Evolutionary conservation across 2,329 filamentous ascomycete genomes (phyloP).

Genomic region (Blastomyces silverae): DNA sequence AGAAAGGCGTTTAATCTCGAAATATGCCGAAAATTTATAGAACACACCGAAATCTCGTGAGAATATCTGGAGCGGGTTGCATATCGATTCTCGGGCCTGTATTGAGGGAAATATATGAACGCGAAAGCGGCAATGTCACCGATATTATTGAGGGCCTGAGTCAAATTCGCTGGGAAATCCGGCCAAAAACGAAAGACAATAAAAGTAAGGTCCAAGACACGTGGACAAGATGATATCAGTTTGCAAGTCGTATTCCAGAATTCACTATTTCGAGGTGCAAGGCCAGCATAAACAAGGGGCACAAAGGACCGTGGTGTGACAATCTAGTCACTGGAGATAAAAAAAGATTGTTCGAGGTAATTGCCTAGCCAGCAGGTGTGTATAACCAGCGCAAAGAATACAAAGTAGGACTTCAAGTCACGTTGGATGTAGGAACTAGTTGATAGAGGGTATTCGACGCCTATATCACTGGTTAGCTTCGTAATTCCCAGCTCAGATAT

Average conservation of each 20-base stretch:
- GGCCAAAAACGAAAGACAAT: background rate
- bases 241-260: background rate
- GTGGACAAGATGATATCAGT: background rate
- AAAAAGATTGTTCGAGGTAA: background rate
- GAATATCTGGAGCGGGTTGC: background rate
- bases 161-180: background rate
- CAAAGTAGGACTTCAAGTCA: constrained; percentile 7
- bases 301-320: constrained; percentile 1
- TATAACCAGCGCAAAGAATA: background rate
- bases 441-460: constrained; percentile 4
- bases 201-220: background rate
- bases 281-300: background rate
- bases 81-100: background rate
- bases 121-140: background rate
- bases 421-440: background rate
- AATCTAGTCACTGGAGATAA: background rate
- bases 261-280: background rate
- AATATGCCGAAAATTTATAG: background rate
- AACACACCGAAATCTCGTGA: background rate
- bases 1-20: background rate
- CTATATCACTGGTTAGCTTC: constrained; percentile 8
- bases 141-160: background rate
- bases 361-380: background rate
- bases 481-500: background rate
- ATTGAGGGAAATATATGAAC: background rate